Evolutionary conservation across 2,329 filamentous ascomycete species (phyloP), one percentile per base, ranked within the genome.

Genomic region (Aaosphaeria arxii): DNA sequence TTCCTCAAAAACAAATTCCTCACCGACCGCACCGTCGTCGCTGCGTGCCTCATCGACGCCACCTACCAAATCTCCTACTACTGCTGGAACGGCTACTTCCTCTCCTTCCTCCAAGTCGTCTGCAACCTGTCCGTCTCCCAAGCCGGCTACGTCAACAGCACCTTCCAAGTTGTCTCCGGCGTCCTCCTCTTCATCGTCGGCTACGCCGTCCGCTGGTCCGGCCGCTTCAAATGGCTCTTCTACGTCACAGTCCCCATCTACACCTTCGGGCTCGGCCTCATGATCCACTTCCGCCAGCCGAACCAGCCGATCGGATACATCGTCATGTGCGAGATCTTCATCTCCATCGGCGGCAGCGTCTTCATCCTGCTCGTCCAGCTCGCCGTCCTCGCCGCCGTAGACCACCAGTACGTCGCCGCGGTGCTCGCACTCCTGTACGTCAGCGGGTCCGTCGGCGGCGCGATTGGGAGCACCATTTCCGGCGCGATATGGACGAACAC

Each of bases 1-100:
- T 75, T 85, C 47, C 67, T 84, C 1, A 83, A 83, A 4, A 84
- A 84, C 66, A 66, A 69, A 43, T 71, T 83, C 4, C 73, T 86
- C 60, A 80, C 78, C 63, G 80, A 85, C 59, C 81, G 83, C 29
- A 75, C 74, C 11, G 75, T 85, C 31, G 84, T 82, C 76, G 80
- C 74, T 3, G 76, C 83, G 4, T 66, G 86, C 41, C 78, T 78
- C 5, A 80, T 86, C 28, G 81, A 75, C 7, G 50, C 74, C 42
- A 66, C 79, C 57, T 73, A 82, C 59, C 81, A 80, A 69, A 41
- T 41, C 39, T 11, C 39, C 11, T 85, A 81, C 81, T 78, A 77
- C 52, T 72, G 85, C 64, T 82, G 85, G 62, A 80, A 78, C 13
- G 78, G 83, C 59, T 85, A 81, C 57, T 74, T 70, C 57, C 61